Conservation (phyloP, 2,329 filamentous ascomycete genomes). For the Aspergillus fumigatiaffinis region DNA sequence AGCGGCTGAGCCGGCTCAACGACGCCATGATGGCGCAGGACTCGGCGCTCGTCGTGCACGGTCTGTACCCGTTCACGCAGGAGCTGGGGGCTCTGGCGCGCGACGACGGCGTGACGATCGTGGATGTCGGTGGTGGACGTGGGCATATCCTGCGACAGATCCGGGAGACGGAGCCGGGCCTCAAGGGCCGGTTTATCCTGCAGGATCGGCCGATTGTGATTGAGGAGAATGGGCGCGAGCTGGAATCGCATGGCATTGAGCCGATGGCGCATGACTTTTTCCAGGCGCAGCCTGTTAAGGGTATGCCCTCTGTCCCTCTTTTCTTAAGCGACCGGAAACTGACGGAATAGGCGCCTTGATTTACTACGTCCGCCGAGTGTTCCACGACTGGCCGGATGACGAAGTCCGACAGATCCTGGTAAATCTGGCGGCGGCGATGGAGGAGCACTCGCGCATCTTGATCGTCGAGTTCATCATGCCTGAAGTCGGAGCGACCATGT, state of each 20-base stretch:
- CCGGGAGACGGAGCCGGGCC: slow-evolving; percentile 2
- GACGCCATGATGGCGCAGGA: slow-evolving; percentile 17
- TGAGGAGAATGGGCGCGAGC: slow-evolving; percentile 8
- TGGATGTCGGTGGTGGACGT: slow-evolving; percentile 19
- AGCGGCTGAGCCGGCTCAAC: slow-evolving; percentile 10
- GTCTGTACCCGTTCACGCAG: slow-evolving; percentile 19
- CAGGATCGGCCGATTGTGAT: slow-evolving; percentile 18
- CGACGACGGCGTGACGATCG: slow-evolving; percentile 13
- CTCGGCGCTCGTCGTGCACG: slow-evolving; percentile 11
- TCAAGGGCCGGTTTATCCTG: slow-evolving; percentile 19
- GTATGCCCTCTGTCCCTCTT: slow-evolving; percentile 1
- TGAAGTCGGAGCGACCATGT: slow-evolving; percentile 12
- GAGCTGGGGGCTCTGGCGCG: slow-evolving; percentile 8
- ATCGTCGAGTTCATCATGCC: slow-evolving; percentile 28
- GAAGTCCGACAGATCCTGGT: slow-evolving; percentile 15
- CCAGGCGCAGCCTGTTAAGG: slow-evolving; percentile 18
- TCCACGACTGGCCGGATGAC: slow-evolving; percentile 28
- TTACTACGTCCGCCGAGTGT: slow-evolving; percentile 29
- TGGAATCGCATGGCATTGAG: slow-evolving; percentile 12
- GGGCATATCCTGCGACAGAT: slow-evolving; percentile 16
- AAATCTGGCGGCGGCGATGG: slow-evolving; percentile 20
- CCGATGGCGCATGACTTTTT: slow-evolving; percentile 20
- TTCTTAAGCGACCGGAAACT: not conserved
- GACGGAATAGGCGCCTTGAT: slow-evolving; percentile 17
- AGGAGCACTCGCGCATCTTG: slow-evolving; percentile 15